Base-by-base conservation (phyloP, 352 stramenopile genomes). In the Plasmopara viticola region DNA sequence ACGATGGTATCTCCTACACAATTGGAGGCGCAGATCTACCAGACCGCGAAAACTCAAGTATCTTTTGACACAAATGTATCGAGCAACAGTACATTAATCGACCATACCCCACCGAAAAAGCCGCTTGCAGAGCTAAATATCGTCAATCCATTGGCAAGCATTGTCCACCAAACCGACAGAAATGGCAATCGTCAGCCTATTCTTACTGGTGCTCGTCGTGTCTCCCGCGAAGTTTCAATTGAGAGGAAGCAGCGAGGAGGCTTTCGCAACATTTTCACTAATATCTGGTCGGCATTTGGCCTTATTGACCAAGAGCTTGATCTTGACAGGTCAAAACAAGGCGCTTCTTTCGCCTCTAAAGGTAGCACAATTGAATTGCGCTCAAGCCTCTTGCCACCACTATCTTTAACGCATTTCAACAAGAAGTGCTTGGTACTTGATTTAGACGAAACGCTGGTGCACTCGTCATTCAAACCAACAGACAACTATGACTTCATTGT, bases 401-500 rank as follows among this genome's bases (percentile, higher is more conserved):
- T 61, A 4, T 58, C 42, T 10, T 61, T 66, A 1, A 57, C 74
- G 15, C 79, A 94, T 47, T 56, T 60, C 3, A 78, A 82, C 35
- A 94, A 93, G 58, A 95, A 95, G 59, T 94, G 85, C 37, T 72
- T 97, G 29, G 83, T 97, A 12, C 68, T 99, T 17, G 96, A 99
- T 61, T 68, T 99, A 29, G 96, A 99, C 68, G 96, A 99, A 63
- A 99, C 96, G 9, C 70, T 99, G 2, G 96, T 99, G 9, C 95
- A 99, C 74, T 97, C 86, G 15, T 98, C 90, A 44, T 99, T 99
- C 64, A 80, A 79, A 66, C 81, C 94, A 10, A 97, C 98, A 5
- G 56, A 74, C 9, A 94, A 93, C 54, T 84, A 95, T 6, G 93
- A 98, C 78, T 98, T 97, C 75, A 88, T 98, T 34, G 98, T 99